Conservation (phyloP, 495 filamentous ascomycete genomes). For the Rusavskia elegans region DNA sequence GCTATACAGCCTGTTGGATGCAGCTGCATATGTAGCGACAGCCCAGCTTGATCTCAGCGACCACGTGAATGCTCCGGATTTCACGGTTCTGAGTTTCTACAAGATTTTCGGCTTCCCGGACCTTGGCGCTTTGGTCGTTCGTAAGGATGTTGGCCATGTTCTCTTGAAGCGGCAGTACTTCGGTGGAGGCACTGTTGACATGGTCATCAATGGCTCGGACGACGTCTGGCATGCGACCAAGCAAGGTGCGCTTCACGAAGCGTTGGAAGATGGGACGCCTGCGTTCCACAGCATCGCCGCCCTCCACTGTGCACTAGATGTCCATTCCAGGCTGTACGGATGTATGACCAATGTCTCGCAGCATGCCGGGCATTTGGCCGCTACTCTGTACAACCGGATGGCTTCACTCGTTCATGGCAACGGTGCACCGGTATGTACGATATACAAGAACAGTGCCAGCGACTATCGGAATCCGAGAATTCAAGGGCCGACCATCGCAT, state of each 20-base stretch:
- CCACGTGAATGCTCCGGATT: conserved; percentile 47
- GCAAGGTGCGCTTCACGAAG: conserved; percentile 53
- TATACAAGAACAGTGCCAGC: conserved; percentile 36
- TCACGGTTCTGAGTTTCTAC: conserved; percentile 56
- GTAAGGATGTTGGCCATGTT: conserved; percentile 43
- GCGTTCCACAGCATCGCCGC: conserved; percentile 82
- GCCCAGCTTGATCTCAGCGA: conserved; percentile 46
- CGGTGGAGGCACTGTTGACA: conserved; percentile 61
- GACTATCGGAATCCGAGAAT: conserved; percentile 25
- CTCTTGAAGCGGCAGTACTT: conserved; percentile 53
- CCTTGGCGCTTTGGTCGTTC: conserved; percentile 54
- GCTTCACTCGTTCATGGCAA: conserved; percentile 49
- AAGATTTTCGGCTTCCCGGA: conserved; percentile 77
- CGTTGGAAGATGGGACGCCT: conserved; percentile 78
- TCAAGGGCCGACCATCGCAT: conserved; percentile 70
- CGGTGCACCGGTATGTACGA: conserved; percentile 41
- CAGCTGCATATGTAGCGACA: conserved; percentile 57
- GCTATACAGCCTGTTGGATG: conserved; percentile 54
- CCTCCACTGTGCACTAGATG: conserved; percentile 52
- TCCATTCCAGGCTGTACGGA: conserved; percentile 52
- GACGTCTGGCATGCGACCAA: conserved; percentile 56
- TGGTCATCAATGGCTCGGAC: conserved; percentile 26
- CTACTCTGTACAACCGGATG: conserved; percentile 42
- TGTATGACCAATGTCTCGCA: conserved; percentile 52
- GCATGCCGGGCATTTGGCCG: conserved; percentile 57